These are phyloP conservation scores for Podaxis pistillaris DNA, from an alignment of 768 basidiomycete genomes.

Conservation along the genomic window DNA sequence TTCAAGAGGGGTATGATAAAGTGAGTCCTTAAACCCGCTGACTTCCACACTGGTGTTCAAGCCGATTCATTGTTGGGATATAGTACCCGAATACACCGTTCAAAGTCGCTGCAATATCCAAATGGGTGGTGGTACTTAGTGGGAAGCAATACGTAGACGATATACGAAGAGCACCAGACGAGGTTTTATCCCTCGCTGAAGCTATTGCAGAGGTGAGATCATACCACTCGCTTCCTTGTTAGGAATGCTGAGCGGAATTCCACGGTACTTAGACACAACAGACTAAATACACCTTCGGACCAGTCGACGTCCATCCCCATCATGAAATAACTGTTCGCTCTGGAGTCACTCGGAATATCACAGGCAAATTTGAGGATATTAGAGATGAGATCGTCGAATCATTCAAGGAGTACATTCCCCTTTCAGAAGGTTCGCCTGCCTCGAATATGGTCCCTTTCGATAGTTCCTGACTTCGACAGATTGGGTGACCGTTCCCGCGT, in stretches of 20 bases:
- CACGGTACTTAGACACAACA: constrained; percentile 29
- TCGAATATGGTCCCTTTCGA: no score
- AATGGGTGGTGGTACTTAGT: constrained; percentile 40
- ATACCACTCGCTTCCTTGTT: no score
- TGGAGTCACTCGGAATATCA: constrained; percentile 37
- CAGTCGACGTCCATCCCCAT: constrained; percentile 26
- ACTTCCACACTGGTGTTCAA: not conserved
- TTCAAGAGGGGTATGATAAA: constrained; percentile 26
- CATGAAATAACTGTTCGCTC: constrained; percentile 31
- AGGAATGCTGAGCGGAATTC: not conserved
- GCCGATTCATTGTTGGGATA: not conserved
- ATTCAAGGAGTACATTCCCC: constrained; percentile 38
- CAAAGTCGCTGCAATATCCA: constrained; percentile 22
- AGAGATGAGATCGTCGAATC: constrained; percentile 42
- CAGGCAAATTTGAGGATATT: constrained; percentile 34
- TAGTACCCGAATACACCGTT: constrained; percentile 26
- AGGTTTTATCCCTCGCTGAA: constrained; percentile 32
- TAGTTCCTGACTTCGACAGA: constrained; percentile 23
- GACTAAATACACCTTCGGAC: constrained; percentile 36
- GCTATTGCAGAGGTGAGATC: constrained; percentile 31
- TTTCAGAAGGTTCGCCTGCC: constrained; percentile 22
- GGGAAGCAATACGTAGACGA: constrained; percentile 34
- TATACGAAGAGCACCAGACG: constrained; percentile 36
- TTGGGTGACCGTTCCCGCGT: constrained; percentile 34
- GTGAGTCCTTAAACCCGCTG: constrained; percentile 2